Evolutionary conservation across 805 yeast species (phyloP).

Genomic region (Ogataea nitratoaversa): DNA sequence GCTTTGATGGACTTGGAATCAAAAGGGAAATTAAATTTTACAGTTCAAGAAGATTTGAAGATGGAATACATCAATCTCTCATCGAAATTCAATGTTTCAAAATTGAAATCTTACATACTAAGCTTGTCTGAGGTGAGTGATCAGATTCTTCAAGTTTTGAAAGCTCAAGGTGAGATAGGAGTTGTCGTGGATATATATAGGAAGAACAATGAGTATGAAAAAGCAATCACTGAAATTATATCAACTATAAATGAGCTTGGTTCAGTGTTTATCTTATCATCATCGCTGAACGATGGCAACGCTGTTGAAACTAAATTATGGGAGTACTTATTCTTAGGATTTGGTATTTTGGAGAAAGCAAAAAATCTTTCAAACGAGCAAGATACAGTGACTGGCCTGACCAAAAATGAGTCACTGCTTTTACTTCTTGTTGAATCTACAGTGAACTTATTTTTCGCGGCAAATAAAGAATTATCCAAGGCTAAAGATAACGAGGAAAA

Average conservation of each 20-base stretch:
- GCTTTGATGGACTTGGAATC: slow-evolving; percentile 25
- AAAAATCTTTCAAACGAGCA: slow-evolving; percentile 15
- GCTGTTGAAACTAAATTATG: slow-evolving; percentile 30
- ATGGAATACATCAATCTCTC: slow-evolving; percentile 26
- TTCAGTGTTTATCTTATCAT: slow-evolving; percentile 19
- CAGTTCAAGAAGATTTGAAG: slow-evolving; percentile 12
- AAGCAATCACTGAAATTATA: slow-evolving; percentile 31
- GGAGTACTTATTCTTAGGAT: slow-evolving; percentile 32
- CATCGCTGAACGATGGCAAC: slow-evolving; percentile 6
- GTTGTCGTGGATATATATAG: slow-evolving; percentile 31
- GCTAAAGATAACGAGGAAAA: not conserved
- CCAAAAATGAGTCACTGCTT: slow-evolving; percentile 35
- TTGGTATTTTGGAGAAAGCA: slow-evolving; percentile 27
- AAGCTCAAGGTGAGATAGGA: slow-evolving; percentile 25
- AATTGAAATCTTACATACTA: slow-evolving; percentile 17
- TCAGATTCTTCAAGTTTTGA: slow-evolving; percentile 20
- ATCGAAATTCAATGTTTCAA: slow-evolving; percentile 17
- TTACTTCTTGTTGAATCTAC: slow-evolving; percentile 35
- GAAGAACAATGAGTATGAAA: slow-evolving; percentile 19
- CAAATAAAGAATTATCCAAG: slow-evolving; percentile 16
- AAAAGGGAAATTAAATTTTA: slow-evolving; percentile 8
- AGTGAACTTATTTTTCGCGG: slow-evolving; percentile 31
- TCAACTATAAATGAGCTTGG: slow-evolving; percentile 10
- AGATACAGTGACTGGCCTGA: slow-evolving; percentile 13
- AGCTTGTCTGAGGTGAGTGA: slow-evolving; percentile 12